Conservation (phyloP, 257 asterid genomes). For the Solanum appendiculatum region DNA sequence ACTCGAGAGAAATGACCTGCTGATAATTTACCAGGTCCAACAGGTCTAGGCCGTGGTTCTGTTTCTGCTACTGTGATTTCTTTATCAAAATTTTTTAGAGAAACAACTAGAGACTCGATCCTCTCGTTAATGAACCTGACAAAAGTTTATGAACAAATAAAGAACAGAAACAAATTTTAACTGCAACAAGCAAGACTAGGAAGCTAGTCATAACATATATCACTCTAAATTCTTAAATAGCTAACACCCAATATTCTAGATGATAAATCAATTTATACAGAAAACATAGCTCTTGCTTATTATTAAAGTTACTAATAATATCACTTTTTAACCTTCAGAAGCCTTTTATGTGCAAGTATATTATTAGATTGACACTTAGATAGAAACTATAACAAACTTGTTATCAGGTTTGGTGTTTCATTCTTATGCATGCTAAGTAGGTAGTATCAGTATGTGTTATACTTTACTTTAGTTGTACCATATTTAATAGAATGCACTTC, state of each 20-base stretch:
- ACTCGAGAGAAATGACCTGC: conserved; percentile 41
- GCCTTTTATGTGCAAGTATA: too few species aligned
- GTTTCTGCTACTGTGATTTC: conserved; percentile 28
- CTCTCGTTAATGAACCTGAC: conserved; percentile 86
- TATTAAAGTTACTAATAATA: too few species aligned
- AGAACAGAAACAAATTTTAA: conserved; percentile 6
- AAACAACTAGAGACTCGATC: conserved; percentile 58
- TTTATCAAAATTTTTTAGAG: conserved; percentile 45
- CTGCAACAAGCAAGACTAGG: conserved; percentile 7
- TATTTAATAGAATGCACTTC: neutral
- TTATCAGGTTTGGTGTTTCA: neutral
- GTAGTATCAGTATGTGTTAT: too few species aligned
- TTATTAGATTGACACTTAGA: too few species aligned
- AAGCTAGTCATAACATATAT: neutral
- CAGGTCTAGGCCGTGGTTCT: conserved; percentile 27
- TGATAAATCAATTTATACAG: too few species aligned
- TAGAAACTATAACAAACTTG: too few species aligned
- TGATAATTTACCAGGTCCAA: conserved; percentile 26
- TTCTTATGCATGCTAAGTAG: neutral
- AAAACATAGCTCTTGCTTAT: too few species aligned
- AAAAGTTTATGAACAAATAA: conserved; percentile 20
- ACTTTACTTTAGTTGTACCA: neutral
- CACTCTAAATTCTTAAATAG: too few species aligned
- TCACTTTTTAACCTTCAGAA: too few species aligned
- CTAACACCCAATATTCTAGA: too few species aligned